Base-by-base conservation (phyloP, 2,329 filamentous ascomycete species). In the Cercospora zeae-maydis region DNA sequence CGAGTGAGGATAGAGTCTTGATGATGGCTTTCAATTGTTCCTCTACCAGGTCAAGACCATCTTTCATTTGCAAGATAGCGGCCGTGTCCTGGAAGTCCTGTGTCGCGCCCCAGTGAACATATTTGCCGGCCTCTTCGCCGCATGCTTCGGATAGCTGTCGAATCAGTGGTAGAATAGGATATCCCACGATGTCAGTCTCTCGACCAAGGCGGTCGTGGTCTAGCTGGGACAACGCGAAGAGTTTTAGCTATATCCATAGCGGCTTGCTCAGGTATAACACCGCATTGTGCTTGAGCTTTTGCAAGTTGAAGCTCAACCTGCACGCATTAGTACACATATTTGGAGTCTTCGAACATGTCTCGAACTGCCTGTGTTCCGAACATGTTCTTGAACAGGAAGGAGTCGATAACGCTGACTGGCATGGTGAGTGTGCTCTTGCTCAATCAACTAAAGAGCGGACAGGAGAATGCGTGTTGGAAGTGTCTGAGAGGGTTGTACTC, bases 21-120 rank as follows among this genome's bases (percentile, higher is more conserved):
- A 62, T 65, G 14, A 72, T 31, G 6, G 58, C 54, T 30, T 39
- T 54, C 21, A 71, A 37, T 7, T 62, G 60, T 27, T 34, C 16
- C 10, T 69, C 65, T 1, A 73, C 64, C 1, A 71, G 16, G 6
- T 27, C 58, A 6, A 73, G 58, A 0, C 68, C 71, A 33, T 67
- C 63, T 33, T 63, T 66, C 55, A 73, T 71, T 57, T 74, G 72
- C 4, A 73, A 58, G 11, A 73, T 62, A 1, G 69, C 57, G 1
- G 72, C 70, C 3, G 67, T 72, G 53, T 74, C 72, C 51, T 71
- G 70, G n/a, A 74, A 67, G 45, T 74, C 72, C 39, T 73, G 69
- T 11, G 71, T 74, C 1, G 71, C 72, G 19, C 72, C 72, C 72
- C 72, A 74, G 54, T 74, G 72, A 2, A 72, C 63, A 57, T 69